Percentiles rank a stretch among this genome's conserved stretches.
Conservation (phyloP, 2,329 filamentous ascomycete species). For the Fusarium annulatum region DNA sequence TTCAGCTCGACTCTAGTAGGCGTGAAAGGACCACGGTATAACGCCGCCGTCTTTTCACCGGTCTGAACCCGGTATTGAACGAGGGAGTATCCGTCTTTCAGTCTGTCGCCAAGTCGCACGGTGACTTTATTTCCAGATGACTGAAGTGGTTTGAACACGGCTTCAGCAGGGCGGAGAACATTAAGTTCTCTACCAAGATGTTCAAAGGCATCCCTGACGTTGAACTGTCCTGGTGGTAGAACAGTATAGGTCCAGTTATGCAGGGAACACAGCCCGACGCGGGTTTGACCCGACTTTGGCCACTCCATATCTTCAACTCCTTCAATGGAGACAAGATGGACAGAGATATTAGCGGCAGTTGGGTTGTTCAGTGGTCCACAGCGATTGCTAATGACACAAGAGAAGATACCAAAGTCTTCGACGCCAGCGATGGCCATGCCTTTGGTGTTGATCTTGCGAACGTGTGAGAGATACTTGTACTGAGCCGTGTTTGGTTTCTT, state of each 20-base stretch:
- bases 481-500: neutral
- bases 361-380: neutral
- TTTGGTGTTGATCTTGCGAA: neutral
- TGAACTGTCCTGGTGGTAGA: neutral
- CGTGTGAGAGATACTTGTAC: neutral
- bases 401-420: neutral
- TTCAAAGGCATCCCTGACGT: neutral
- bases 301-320: neutral
- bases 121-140: accelerated
- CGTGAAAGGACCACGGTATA: neutral
- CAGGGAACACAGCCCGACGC: neutral
- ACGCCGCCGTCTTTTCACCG: neutral
- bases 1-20: neutral
- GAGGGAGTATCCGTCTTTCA: neutral
- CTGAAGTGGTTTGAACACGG: neutral
- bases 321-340: neutral
- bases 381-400: neutral
- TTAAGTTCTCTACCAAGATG: neutral
- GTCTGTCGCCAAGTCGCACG: neutral
- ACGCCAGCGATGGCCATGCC: neutral
- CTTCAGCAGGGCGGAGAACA: neutral
- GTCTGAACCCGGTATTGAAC: neutral
- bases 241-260: neutral
- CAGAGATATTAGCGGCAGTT: neutral
- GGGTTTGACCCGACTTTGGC: neutral